A percentile compares a stretch with the other conserved stretches of the same genome.
These are phyloP conservation scores for Litchi chinensis DNA, from an alignment of 345 rosid species.

Conservation along the genomic window DNA sequence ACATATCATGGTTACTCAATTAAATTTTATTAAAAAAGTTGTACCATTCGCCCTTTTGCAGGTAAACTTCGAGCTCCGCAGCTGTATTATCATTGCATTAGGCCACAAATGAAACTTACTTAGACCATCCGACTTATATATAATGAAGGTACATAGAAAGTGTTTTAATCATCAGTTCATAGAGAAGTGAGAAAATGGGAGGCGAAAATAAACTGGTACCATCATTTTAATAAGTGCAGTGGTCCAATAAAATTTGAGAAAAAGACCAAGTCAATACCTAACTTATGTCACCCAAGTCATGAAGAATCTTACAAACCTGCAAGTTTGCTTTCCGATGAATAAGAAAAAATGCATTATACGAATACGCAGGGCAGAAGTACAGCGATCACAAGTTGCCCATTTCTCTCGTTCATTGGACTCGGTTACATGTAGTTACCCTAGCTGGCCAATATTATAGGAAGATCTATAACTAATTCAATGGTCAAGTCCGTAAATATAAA, in stretches of 20 bases:
- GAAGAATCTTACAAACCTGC: slow-evolving; percentile 11
- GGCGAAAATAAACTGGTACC: no score
- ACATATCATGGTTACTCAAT: not conserved
- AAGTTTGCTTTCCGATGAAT: slow-evolving; percentile 9
- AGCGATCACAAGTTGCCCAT: not conserved
- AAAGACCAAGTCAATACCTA: slow-evolving; percentile 11
- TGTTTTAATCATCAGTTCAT: no score
- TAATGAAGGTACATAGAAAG: no score
- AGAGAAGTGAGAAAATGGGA: not conserved
- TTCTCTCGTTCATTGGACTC: not conserved
- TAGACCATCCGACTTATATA: no score
- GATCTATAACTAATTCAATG: no score
- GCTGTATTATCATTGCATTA: not conserved
- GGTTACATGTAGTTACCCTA: no score
- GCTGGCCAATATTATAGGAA: no score
- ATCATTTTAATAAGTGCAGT: not conserved
- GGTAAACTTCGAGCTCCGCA: not conserved
- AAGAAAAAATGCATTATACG: not conserved
- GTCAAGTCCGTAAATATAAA: no score
- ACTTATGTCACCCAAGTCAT: slow-evolving; percentile 7
- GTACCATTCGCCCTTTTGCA: not conserved
- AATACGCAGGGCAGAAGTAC: not conserved
- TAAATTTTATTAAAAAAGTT: not conserved
- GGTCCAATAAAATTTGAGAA: not conserved
- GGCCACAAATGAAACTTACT: no score